Base-by-base conservation (phyloP, 768 basidiomycete species). In the Trametes meyenii region DNA sequence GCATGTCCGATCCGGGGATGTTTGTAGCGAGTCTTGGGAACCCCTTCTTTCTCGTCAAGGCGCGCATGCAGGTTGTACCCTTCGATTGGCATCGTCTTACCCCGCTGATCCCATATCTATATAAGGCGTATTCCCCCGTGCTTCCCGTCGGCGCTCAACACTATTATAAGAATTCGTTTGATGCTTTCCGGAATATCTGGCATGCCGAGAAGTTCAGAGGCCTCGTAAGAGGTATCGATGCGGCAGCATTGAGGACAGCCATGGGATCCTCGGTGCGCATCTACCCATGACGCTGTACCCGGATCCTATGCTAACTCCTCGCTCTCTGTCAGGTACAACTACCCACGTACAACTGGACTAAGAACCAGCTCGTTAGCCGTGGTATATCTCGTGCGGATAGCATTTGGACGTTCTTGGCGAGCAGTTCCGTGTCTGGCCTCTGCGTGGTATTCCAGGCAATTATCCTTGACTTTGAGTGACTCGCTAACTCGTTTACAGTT, bases 81-180 rank as follows among this genome's bases (percentile, higher is more conserved):
- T 14, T 17, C 16, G 29, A 5, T 13, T 23, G 2, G 14, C 2
- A 26, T 21, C 2, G 12, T 21, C 38, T 39, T 17, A 48, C 42
- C 55, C n/a, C 24, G 24, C 55, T 50, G 48, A 46, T 46, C 44
- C 53, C 12, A 23, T 52, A 14, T 16, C 12, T 19, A 35, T 5
- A 24, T 44, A 58, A 92, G 89, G 97, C 97, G 29, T 99, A 94
- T 76, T 98, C 96, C 0, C 95, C 96, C 7, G 85, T 88, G 42
- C 81, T 98, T 12, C 96, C 97, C 8, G 93, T 99, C 55, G 97
- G 97, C 60, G 83, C 94, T 10, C 97, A 99, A 70, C 96, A 95
- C 73, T 72, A 92, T 68, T 99, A 99, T 78, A 92, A 88, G 67
- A 89, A 74, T 66, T 89, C 92, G 0, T 85, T 89, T 56, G 80